A percentile compares a stretch with the other conserved stretches of the same genome.
These are phyloP conservation scores for Amanita thiersii DNA, from an alignment of 768 basidiomycete species.

Conservation along the genomic window DNA sequence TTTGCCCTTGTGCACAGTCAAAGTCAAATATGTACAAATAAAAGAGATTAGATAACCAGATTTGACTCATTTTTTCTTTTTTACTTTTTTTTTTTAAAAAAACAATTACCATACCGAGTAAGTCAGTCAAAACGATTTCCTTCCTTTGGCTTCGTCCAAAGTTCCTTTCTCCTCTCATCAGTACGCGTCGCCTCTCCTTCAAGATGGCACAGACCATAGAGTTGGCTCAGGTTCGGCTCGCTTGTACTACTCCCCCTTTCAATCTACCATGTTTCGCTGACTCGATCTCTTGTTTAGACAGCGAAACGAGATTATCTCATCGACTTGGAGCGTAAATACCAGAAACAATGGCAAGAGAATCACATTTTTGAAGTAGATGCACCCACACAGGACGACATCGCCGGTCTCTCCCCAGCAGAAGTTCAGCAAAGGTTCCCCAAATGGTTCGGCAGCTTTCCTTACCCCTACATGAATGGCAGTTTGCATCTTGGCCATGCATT, in stretches of 20 bases:
- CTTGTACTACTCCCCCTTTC: not conserved
- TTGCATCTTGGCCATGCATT: slow-evolving; percentile 97
- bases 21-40: not conserved
- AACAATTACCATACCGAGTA: slow-evolving; percentile 7
- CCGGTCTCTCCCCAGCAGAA: slow-evolving; percentile 54
- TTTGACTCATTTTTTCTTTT: not conserved
- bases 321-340: slow-evolving; percentile 78
- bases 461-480: slow-evolving; percentile 97
- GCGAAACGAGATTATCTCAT: slow-evolving; percentile 87
- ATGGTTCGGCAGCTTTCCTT: slow-evolving; percentile 97
- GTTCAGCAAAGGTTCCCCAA: slow-evolving; percentile 78
- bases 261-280: too few species aligned
- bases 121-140: slow-evolving; percentile 7
- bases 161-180: slow-evolving; percentile 10
- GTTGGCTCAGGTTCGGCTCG: slow-evolving; percentile 42
- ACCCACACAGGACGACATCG: slow-evolving; percentile 59
- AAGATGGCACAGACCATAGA: slow-evolving; percentile 59
- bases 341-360: slow-evolving; percentile 70
- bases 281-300: slow-evolving; percentile 47
- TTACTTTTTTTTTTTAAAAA: not conserved
- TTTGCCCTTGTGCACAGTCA: too few species aligned
- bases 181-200: not conserved
- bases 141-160: slow-evolving; percentile 7
- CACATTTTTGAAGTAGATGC: slow-evolving; percentile 81
- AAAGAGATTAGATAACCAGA: slow-evolving; percentile 4